Evolutionary conservation across 2,329 filamentous ascomycete species (phyloP).

Genomic region (Eutypa lata): DNA sequence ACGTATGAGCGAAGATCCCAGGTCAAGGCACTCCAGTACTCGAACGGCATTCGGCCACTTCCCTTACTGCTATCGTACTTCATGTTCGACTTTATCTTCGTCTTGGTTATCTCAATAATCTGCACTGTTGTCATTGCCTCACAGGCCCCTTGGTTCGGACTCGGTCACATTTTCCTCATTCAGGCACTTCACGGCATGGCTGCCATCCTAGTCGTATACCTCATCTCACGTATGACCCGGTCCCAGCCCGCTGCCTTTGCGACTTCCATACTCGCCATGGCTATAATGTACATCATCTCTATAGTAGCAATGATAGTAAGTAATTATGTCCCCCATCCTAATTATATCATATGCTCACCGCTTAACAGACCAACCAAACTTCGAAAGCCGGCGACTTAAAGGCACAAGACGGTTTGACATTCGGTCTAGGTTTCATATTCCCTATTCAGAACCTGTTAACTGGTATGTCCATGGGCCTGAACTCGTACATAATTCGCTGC

Average conservation of each 20-base stretch:
- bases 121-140: conserved; percentile 54
- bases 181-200: conserved; percentile 63
- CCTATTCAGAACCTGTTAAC: conserved; percentile 61
- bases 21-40: conserved; percentile 65
- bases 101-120: conserved; percentile 38
- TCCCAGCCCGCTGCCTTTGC: conserved; percentile 65
- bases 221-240: conserved; percentile 58
- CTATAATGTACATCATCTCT: conserved; percentile 21
- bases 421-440: conserved; percentile 55
- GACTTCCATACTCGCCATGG: conserved; percentile 36
- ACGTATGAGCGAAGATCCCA: conserved; percentile 60
- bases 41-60: conserved; percentile 61
- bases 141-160: conserved; percentile 51
- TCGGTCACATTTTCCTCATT: conserved; percentile 61
- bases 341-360: background rate
- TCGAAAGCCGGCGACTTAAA: conserved; percentile 30
- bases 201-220: conserved; percentile 57
- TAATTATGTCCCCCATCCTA: background rate
- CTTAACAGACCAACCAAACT: conserved; percentile 1
- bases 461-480: conserved; percentile 57
- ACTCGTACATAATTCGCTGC: conserved; percentile 62
- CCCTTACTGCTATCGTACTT: conserved; percentile 64
- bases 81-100: conserved; percentile 60
- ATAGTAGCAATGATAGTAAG: conserved; percentile 23
- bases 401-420: conserved; percentile 55